Conservation (phyloP, 257 asterid genomes). For the Solanum sitiens region DNA sequence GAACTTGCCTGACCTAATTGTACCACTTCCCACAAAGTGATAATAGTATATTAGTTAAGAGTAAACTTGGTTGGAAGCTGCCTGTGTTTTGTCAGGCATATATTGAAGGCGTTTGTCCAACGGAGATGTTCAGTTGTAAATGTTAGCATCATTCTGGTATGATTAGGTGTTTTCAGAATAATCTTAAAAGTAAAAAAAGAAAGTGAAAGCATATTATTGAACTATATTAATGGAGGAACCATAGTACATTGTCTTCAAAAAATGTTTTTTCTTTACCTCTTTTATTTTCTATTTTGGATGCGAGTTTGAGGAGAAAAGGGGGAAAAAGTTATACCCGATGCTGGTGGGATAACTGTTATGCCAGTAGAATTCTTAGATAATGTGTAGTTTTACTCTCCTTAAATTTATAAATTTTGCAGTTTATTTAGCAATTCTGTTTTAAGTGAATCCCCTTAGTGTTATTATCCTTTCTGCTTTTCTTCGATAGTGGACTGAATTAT, state of each 20-base stretch:
- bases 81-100: neutral
- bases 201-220: neutral
- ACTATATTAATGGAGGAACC: neutral
- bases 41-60: neutral
- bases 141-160: neutral
- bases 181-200: neutral
- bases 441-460: neutral
- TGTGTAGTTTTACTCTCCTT: neutral
- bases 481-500: neutral
- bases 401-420: neutral
- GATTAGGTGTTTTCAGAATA: neutral
- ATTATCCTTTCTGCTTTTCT: neutral
- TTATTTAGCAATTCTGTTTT: neutral
- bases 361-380: neutral
- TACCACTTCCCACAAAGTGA: neutral
- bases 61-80: neutral
- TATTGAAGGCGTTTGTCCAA: neutral
- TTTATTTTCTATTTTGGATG: neutral
- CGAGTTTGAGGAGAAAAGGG: neutral
- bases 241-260: neutral
- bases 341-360: neutral
- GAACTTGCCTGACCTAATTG: neutral
- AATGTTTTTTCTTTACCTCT: neutral
- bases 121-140: neutral
- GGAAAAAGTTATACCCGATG: neutral